Evolutionary conservation across 2,329 filamentous ascomycete species (phyloP).

Genomic region (Aspergillus niger): DNA sequence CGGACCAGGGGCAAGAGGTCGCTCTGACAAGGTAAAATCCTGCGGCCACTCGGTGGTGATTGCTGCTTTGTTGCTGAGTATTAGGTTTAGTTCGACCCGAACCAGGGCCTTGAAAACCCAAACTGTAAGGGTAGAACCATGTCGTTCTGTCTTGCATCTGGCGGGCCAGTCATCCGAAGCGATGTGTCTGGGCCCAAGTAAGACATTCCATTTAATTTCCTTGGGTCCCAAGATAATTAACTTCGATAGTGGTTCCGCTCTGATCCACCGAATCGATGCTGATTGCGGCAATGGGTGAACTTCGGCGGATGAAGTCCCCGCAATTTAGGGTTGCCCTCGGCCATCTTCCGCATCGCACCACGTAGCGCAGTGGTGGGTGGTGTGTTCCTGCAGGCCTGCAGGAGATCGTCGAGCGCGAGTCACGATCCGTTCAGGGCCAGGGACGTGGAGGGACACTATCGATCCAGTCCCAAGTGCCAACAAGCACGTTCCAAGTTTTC

Average conservation of each 20-base stretch:
- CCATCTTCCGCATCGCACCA: background rate
- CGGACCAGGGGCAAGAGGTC: background rate
- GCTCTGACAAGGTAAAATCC: background rate
- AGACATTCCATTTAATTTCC: background rate
- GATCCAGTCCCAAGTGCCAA: background rate
- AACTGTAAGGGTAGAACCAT: too few species aligned
- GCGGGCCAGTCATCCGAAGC: too few species aligned
- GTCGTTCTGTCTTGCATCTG: too few species aligned
- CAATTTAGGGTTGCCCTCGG: conserved; percentile 1
- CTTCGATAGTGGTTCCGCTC: background rate
- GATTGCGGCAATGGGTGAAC: background rate
- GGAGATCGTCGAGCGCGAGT: background rate
- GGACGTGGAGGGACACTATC: background rate
- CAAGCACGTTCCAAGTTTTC: background rate
- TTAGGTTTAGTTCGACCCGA: background rate
- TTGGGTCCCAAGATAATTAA: background rate
- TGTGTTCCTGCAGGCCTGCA: background rate
- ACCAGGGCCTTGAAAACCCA: background rate
- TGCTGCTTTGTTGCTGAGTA: background rate
- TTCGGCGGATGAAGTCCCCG: background rate
- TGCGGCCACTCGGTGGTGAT: background rate
- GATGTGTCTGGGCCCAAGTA: too few species aligned
- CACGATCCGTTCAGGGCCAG: background rate
- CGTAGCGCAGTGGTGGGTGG: too few species aligned
- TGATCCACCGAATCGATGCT: background rate